A percentile compares a stretch with the other conserved stretches of the same genome.
Conservation (phyloP, 176 grass and related monocot species). For the Oryza coarctata region DNA sequence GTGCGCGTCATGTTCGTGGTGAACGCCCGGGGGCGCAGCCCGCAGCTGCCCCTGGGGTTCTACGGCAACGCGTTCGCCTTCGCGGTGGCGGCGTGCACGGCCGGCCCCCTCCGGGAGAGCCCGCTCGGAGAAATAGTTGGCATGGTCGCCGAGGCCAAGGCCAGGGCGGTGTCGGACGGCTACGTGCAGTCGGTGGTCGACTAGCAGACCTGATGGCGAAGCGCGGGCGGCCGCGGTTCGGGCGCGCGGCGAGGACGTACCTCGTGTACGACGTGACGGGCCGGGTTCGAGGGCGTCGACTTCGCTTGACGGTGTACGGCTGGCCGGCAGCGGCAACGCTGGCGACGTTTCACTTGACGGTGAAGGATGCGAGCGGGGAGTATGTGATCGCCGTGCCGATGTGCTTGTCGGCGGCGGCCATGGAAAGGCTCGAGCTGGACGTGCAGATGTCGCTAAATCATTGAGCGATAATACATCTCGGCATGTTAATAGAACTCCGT, state of each 20-base stretch:
- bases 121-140: not conserved
- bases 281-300: slow-evolving; percentile 33
- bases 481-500: not conserved
- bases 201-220: slow-evolving; percentile 39
- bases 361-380: slow-evolving; percentile 42
- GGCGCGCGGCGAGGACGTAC: slow-evolving; percentile 28
- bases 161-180: not conserved
- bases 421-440: slow-evolving; percentile 39
- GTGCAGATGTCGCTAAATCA: not conserved
- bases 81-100: not conserved
- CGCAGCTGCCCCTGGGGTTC: slow-evolving; percentile 4
- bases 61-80: slow-evolving; percentile 32
- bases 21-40: slow-evolving; percentile 20
- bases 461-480: not conserved
- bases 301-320: slow-evolving; percentile 48
- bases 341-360: slow-evolving; percentile 13
- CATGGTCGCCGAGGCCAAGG: slow-evolving; percentile 35
- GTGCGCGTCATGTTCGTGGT: slow-evolving; percentile 31
- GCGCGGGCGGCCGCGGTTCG: slow-evolving; percentile 23
- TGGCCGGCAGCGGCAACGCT: slow-evolving; percentile 22
- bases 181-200: slow-evolving; percentile 36
- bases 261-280: slow-evolving; percentile 42
- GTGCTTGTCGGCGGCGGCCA: slow-evolving; percentile 40
- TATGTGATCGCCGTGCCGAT: slow-evolving; percentile 33
- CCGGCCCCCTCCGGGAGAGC: not conserved